These are phyloP conservation scores for Colletotrichum karsti DNA, from an alignment of 2,329 filamentous ascomycete genomes.

Conservation along the genomic window DNA sequence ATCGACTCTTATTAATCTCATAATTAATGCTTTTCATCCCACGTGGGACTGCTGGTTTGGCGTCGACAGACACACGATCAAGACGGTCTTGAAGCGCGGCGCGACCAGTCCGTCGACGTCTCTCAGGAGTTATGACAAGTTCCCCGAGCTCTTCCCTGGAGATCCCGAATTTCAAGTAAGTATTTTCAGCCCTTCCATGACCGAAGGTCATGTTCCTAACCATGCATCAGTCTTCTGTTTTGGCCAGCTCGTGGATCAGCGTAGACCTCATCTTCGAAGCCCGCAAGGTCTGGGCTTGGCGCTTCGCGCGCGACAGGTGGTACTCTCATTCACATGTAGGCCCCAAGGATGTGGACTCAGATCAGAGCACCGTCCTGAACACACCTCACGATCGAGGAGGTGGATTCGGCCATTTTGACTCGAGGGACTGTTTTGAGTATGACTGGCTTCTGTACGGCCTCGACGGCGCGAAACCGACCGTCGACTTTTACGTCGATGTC, in stretches of 20 bases:
- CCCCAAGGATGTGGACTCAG: conserved; percentile 24
- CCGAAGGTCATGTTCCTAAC: background rate
- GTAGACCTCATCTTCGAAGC: conserved; percentile 56
- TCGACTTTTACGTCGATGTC: conserved; percentile 41
- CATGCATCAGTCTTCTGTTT: conserved; percentile 47
- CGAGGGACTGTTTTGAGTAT: conserved; percentile 44
- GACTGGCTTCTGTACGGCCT: conserved; percentile 38
- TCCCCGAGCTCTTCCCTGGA: conserved; percentile 38
- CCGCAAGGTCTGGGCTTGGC: conserved; percentile 55
- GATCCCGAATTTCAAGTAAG: conserved; percentile 54
- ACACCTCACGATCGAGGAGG: conserved; percentile 33
- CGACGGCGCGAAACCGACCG: background rate
- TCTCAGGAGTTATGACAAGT: conserved; percentile 6
- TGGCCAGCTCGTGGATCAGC: conserved; percentile 54
- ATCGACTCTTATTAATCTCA: conserved; percentile 45
- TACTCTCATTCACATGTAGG: conserved; percentile 39
- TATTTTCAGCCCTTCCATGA: background rate
- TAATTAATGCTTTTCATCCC: conserved; percentile 45
- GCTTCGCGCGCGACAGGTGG: conserved; percentile 41
- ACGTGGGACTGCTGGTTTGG: conserved; percentile 50
- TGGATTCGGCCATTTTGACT: conserved; percentile 39
- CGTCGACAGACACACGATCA: conserved; percentile 22
- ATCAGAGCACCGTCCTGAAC: conserved; percentile 15
- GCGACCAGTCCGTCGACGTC: background rate
- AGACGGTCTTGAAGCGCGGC: conserved; percentile 11